phyloP scores from a whole-genome alignment of 2,329 filamentous ascomycete genomes.

The Talaromyces sp. region DNA sequence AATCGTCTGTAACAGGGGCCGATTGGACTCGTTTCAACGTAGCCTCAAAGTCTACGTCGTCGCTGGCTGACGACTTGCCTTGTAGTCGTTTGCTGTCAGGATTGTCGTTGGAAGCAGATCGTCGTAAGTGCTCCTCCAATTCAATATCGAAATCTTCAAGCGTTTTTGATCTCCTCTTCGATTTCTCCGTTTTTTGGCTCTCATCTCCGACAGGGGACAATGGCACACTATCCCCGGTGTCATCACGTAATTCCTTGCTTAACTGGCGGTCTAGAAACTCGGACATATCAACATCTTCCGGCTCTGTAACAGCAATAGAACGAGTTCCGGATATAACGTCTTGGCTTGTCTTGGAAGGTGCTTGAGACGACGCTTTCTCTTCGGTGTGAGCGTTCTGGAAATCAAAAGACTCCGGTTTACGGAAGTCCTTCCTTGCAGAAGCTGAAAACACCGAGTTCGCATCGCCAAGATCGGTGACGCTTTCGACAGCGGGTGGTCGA shows the following conservation, averaged over 20 bases:
- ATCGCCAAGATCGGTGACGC: slow-evolving; percentile 29
- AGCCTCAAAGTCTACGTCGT: neutral
- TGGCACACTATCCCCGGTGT: slow-evolving; percentile 17
- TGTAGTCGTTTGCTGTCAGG: neutral
- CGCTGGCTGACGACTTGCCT: neutral
- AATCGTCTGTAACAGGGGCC: neutral
- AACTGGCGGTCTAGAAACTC: neutral
- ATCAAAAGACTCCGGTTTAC: neutral
- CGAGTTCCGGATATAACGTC: neutral
- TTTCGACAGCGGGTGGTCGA: slow-evolving; percentile 48
- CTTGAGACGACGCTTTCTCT: neutral
- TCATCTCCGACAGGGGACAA: slow-evolving; percentile 18
- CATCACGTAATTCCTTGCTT: neutral
- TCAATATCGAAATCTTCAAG: slow-evolving; percentile 21
- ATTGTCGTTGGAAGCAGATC: neutral
- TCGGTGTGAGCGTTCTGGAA: neutral
- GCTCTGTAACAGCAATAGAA: neutral
- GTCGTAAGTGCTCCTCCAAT: slow-evolving; percentile 14
- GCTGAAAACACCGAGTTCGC: neutral
- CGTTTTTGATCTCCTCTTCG: slow-evolving; percentile 20
- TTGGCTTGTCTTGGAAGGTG: neutral
- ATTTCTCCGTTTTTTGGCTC: slow-evolving; percentile 14
- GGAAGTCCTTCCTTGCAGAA: neutral
- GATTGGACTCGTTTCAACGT: neutral
- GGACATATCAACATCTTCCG: neutral